Base-by-base conservation (phyloP, 352 stramenopile genomes). In the Phytophthora cactorum region DNA sequence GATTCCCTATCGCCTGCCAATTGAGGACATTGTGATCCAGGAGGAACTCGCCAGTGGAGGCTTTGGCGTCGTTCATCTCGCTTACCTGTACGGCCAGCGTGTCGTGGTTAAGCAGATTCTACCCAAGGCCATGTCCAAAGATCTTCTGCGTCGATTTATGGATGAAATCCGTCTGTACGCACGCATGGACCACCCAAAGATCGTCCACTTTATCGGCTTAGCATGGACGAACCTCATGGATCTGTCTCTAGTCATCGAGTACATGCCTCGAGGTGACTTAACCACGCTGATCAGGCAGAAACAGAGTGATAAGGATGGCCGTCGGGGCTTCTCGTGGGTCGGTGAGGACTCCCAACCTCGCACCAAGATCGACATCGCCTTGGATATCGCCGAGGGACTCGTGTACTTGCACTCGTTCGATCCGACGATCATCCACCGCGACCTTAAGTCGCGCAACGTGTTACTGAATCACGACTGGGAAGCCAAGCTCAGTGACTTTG, bases 401-500 rank as follows among this genome's bases (percentile, higher is more conserved):
- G 60, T 72, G 15, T 88, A 84, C 41, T 27, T 88, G 15, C 79
- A 88, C 66, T 66, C 72, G 14, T 78, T 50, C 70, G 74, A 57
- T 68, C 76, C 76, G 31, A 71, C 70, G 8, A 74, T 88, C 27
- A 81, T 88, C 50, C 79, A 88, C 57, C 72, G 79, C 10, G 79
- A 88, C 29, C 52, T 88, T 12, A 88, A 88, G 51, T 64, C 77
- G 0, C 52, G 70, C 8, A 88, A 88, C 25, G 73, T 88, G 12
- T 60, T 88, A 9, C 39, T 88, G 31, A 82, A 61, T 7, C 62
- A 82, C 34, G 52, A 68, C 7, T 75, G 74, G 50, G 61, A 80
- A 31, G 70, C 75, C 15, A 82, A 88, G 11, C 47, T 88, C n/a
- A 84, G 78, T 34, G 79, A 88, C 55, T 88, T 88, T 64, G 79